phyloP scores from a whole-genome alignment of 495 filamentous ascomycete species.

The Aspergillus avenaceus region DNA sequence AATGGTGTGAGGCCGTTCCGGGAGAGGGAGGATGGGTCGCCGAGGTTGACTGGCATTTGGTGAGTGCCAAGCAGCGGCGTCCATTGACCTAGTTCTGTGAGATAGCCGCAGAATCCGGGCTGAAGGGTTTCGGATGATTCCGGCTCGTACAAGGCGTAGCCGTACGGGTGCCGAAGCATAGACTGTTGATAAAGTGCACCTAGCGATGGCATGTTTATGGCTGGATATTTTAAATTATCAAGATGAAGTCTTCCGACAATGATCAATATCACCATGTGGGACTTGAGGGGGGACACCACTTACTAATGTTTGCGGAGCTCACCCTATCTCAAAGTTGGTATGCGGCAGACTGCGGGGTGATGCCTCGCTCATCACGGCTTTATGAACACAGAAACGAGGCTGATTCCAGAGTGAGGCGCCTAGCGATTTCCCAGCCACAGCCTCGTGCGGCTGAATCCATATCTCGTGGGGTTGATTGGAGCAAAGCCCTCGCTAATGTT shows the following conservation, averaged over 20 bases:
- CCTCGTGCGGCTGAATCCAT: too few relatives aligned
- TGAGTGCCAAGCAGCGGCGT: conserved; percentile 1
- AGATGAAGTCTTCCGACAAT: neutral
- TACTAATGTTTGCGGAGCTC: too few relatives aligned
- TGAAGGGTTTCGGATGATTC: conserved; percentile 3
- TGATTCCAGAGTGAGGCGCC: too few relatives aligned
- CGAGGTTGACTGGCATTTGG: neutral
- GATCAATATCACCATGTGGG: too few relatives aligned
- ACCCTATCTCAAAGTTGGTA: too few relatives aligned
- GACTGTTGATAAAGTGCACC: conserved; percentile 3
- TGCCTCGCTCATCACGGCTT: too few relatives aligned
- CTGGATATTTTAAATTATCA: neutral
- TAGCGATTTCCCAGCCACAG: too few relatives aligned
- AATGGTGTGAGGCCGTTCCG: conserved; percentile 2
- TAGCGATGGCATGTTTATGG: neutral
- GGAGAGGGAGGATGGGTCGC: neutral
- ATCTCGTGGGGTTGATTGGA: too few relatives aligned
- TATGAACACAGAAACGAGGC: too few relatives aligned
- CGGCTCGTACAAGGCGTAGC: conserved; percentile 4
- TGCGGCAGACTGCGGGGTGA: too few relatives aligned
- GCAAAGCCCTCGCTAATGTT: too few relatives aligned
- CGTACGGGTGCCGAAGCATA: conserved; percentile 4
- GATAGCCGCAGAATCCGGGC: conserved; percentile 6
- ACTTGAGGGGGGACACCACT: too few relatives aligned
- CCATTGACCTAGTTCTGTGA: conserved; percentile 6